Percentiles rank a stretch among this genome's conserved stretches.
Evolutionary conservation across 2,329 filamentous ascomycete genomes (phyloP).

Genomic region (Ophiognomonia clavigignenti-juglandacearum): DNA sequence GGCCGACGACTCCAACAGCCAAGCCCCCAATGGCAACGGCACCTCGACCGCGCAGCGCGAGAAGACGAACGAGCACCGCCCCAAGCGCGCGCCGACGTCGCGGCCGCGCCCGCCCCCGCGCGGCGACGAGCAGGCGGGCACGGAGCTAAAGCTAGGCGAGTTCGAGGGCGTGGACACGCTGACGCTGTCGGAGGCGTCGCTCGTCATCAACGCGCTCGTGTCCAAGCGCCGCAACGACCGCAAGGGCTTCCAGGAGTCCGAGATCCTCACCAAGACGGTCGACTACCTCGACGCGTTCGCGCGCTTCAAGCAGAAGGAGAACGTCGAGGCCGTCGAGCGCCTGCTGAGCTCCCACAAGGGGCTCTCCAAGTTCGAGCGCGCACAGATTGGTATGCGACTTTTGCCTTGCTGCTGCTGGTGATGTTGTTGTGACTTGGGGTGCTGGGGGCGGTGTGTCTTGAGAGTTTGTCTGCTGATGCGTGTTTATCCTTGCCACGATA

Average conservation of each 20-base stretch:
- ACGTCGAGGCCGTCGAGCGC: constrained; percentile 89
- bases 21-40: neutral
- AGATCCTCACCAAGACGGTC: constrained; percentile 80
- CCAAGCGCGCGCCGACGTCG: constrained; percentile 44
- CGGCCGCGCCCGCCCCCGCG: constrained; percentile 64
- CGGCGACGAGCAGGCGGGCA: constrained; percentile 83
- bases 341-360: constrained; percentile 74
- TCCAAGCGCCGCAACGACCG: constrained; percentile 73
- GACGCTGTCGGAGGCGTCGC: constrained; percentile 84
- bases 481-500: neutral
- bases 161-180: constrained; percentile 89
- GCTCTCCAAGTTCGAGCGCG: constrained; percentile 87
- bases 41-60: too few species aligned
- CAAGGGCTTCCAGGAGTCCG: constrained; percentile 79
- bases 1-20: neutral
- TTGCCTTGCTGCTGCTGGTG: neutral
- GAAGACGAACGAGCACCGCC: constrained; percentile 5
- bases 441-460: too few species aligned
- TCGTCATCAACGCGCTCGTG: constrained; percentile 87
- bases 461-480: constrained; percentile 5
- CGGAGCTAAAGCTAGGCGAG: constrained; percentile 81
- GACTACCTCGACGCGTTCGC: constrained; percentile 94
- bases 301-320: constrained; percentile 92
- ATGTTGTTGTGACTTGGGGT: neutral
- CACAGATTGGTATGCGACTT: constrained; percentile 69